Base-by-base conservation (phyloP, 345 rosid species). In the Syzygium grande region DNA sequence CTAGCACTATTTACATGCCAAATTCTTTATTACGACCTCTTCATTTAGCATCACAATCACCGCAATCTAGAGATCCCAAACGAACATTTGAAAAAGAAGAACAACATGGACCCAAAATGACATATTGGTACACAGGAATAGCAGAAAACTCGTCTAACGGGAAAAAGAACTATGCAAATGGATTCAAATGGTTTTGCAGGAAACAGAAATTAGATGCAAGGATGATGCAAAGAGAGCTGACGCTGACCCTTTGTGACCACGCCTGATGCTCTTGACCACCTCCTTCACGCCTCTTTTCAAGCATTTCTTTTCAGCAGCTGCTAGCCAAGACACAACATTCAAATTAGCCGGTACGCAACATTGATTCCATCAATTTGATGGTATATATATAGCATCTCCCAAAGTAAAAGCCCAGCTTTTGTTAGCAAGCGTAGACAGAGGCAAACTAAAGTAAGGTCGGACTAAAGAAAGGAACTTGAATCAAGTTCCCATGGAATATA, bases 261-360 rank as follows among this genome's bases (percentile, higher is more conserved):
- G 96, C 55, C 99, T 90, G 29, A 98, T 96, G 86, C 98, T 96
- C 89, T 96, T 96, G 27, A 98, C 99, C 10, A 98, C 99, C 93
- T 98, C 99, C 89, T 98, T 98, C 52, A 98, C 99, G 16, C 99
- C 99, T 91, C 99, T 94, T 93, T 96, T 98, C 95, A 98, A 91
- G 90, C 99, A 96, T 89, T 96, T 98, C 61, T 93, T 92, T 25
- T 95, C 99, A 86, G 99, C 94, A 89, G 98, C 99, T 98, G 90
- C 25, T 0, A 73, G 83, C 16, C 49, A 38, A 73, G 83, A 73
- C 49, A 10, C 49, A 21, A 38, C 83, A 38, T 73, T 73, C 4
- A 3, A 38, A 73, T 73, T 73, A 73, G 83, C 27, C 0, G 1
- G 46, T 10, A 34, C 2, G 79, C 1, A 1, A 1, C 79, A 34